phyloP scores from a whole-genome alignment of 108 stramenopile genomes.

The Cyclostephanos invisitatus region DNA sequence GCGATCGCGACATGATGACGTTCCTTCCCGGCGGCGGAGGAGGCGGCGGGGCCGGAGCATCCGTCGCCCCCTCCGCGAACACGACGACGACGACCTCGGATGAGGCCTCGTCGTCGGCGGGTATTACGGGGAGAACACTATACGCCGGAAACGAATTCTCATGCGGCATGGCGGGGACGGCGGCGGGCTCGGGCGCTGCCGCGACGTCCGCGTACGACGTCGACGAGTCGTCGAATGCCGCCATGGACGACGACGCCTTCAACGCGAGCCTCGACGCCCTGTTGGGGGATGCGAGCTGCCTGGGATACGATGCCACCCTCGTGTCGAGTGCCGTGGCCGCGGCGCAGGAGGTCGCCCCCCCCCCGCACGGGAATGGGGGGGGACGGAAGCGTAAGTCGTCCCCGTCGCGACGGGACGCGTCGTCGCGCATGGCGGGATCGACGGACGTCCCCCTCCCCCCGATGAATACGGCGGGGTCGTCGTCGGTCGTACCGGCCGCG shows the following conservation, averaged over 20 bases:
- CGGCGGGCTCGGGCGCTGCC: too few relatives aligned
- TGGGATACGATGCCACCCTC: not conserved
- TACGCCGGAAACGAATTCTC: constrained; percentile 10
- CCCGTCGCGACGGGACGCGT: not conserved
- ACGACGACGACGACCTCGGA: constrained; percentile 3
- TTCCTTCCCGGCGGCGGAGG: constrained; percentile 22
- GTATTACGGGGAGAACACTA: too few relatives aligned
- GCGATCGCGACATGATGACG: constrained; percentile 55
- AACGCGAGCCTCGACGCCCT: constrained; percentile 28
- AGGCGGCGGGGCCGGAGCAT: too few relatives aligned
- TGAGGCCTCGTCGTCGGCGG: constrained; percentile 19
- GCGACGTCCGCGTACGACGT: not conserved
- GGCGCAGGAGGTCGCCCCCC: not conserved
- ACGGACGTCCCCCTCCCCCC: not conserved
- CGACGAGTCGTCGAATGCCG: constrained; percentile 7
- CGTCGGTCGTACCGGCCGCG: too few relatives aligned
- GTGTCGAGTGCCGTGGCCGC: not conserved
- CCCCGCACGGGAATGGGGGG: not conserved
- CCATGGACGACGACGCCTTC: constrained; percentile 31
- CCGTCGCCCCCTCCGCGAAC: too few relatives aligned
- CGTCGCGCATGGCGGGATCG: too few relatives aligned
- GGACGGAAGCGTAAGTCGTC: constrained; percentile 4
- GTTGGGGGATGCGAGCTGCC: constrained; percentile 5
- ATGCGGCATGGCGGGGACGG: not conserved
- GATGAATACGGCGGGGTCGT: too few relatives aligned